Base-by-base conservation (phyloP, 2,329 filamentous ascomycete species). In the Pseudovirgaria hyperparasitica region DNA sequence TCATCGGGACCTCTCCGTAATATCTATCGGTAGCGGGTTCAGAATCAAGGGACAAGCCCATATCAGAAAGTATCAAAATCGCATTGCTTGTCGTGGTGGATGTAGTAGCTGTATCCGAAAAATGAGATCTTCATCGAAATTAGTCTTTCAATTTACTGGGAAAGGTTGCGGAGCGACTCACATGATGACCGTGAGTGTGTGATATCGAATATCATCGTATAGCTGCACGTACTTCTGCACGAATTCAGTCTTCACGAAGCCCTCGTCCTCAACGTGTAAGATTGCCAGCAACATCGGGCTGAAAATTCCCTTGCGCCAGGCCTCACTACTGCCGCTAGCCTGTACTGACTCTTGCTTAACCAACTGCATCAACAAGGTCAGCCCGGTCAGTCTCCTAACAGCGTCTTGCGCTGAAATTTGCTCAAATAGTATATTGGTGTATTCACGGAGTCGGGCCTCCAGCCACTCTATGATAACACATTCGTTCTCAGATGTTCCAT, bases 171-270 rank as follows among this genome's bases (percentile, higher is more conserved):
- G n/a, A n/a, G n/a, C n/a, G n/a, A 62, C 74, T 41, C 68, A 82
- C 76, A 70, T 70, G 40, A 92, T 61, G 9, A 71, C 70, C 42
- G 75, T 67, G 46, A 92, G 81, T 1, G 84, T 82, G 51, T 80
- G 84, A 51, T 77, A 92, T 37, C 82, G 69, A 33, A 94, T 65
- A 52, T 96, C 90, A 43, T 90, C 80, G 47, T 76, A 85, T 50
- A 77, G 66, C 48, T 81, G 75, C 26, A 85, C 64, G 48, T 75
- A 94, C 38, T 82, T 82, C 31, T 81, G 70, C 15, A 78, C 63
- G 37, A 87, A 94, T 29, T 82, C 75, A 24, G 72, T 64, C 26
- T 74, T 68, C n/a, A 76, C 61, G 19, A 67, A 63, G 20, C 71
- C 67, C 12, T 65, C 62, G 22, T 69, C 62, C 16, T 63, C 60